These are phyloP conservation scores for Macrolepiota albuminosa DNA, from an alignment of 768 basidiomycete genomes.

Conservation along the genomic window DNA sequence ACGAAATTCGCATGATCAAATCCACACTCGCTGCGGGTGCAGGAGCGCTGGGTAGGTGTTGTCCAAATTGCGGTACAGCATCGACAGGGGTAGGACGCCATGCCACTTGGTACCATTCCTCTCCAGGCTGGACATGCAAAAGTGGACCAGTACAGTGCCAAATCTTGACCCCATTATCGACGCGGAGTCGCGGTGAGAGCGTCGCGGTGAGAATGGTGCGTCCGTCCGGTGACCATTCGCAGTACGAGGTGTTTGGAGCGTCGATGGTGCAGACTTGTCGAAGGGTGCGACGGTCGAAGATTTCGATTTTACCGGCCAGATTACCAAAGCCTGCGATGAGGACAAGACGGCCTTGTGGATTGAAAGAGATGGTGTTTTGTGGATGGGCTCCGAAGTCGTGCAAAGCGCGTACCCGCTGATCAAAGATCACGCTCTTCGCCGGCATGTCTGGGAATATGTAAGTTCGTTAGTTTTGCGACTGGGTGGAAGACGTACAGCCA, in stretches of 20 bases:
- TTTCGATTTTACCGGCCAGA: constrained; percentile 88
- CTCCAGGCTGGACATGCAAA: constrained; percentile 75
- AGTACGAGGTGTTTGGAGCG: constrained; percentile 90
- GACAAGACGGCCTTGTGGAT: constrained; percentile 86
- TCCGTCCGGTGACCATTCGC: constrained; percentile 95
- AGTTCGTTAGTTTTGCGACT: constrained; percentile 1
- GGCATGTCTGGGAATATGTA: constrained; percentile 70
- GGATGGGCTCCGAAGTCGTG: constrained; percentile 91
- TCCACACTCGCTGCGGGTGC: constrained; percentile 53
- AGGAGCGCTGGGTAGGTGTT: constrained; percentile 63
- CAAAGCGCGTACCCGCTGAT: constrained; percentile 80
- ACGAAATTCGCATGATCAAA: constrained; percentile 39
- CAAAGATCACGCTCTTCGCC: constrained; percentile 88
- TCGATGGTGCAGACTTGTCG: constrained; percentile 76
- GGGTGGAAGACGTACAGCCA: constrained; percentile 66
- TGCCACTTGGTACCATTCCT: constrained; percentile 86
- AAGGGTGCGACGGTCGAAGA: constrained; percentile 88
- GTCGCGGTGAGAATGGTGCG: constrained; percentile 92
- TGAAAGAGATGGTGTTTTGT: constrained; percentile 91
- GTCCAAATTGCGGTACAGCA: constrained; percentile 61
- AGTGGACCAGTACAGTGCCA: constrained; percentile 91
- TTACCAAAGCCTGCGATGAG: constrained; percentile 96
- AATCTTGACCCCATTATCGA: constrained; percentile 96
- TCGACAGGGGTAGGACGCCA: constrained; percentile 79
- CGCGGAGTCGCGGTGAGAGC: constrained; percentile 89